phyloP scores from a whole-genome alignment of 2,329 filamentous ascomycete genomes.

The Aureobasidium melanogenum region DNA sequence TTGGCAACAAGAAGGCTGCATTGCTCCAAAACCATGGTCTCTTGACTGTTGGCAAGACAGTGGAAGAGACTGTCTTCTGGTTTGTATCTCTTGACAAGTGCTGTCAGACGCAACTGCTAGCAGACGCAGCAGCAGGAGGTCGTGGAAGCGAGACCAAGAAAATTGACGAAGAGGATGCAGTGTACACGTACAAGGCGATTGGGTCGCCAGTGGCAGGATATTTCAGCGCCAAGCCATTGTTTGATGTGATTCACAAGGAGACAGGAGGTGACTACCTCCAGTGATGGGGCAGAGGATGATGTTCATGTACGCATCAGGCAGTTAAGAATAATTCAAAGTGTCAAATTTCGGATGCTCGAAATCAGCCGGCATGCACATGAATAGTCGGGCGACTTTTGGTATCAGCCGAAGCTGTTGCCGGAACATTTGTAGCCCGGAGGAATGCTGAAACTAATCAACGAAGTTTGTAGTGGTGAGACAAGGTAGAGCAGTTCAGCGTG shows the following conservation, averaged over 20 bases:
- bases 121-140: constrained; percentile 52
- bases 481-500: not conserved
- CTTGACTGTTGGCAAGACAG: constrained; percentile 33
- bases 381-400: not conserved
- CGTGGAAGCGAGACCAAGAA: constrained; percentile 56
- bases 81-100: constrained; percentile 34
- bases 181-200: constrained; percentile 57
- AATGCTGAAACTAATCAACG: not conserved
- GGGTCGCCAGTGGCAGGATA: constrained; percentile 55
- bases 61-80: constrained; percentile 36
- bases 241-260: constrained; percentile 60
- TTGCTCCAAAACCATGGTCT: constrained; percentile 38
- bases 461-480: not conserved
- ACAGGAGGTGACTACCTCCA: constrained; percentile 47
- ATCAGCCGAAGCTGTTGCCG: constrained; percentile 7
- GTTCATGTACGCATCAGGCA: not conserved
- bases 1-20: constrained; percentile 34
- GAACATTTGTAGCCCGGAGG: not conserved
- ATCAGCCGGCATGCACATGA: not conserved
- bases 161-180: constrained; percentile 59
- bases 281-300: constrained; percentile 15
- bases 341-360: not conserved
- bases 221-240: constrained; percentile 63
- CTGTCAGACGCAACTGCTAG: constrained; percentile 38
- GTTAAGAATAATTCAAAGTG: not conserved